Evolutionary conservation across 306 rosid species (phyloP).

Genomic region (Canavalia ensiformis): DNA sequence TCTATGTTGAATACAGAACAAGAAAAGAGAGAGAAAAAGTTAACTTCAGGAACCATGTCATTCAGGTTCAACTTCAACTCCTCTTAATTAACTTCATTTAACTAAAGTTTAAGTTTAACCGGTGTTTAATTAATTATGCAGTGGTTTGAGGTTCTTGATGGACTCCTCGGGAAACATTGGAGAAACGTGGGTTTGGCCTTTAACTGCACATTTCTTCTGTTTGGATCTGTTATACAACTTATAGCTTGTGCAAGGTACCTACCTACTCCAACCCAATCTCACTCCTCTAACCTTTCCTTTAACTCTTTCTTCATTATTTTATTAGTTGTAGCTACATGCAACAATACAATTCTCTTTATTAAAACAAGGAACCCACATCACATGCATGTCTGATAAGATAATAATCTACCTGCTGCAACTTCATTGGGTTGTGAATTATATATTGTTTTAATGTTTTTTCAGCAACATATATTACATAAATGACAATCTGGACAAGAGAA

Average conservation of each 20-base stretch:
- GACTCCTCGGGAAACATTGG: constrained; percentile 96
- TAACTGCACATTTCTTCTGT: constrained; percentile 97
- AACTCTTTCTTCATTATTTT: constrained; percentile 42
- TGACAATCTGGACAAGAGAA: constrained; percentile 96
- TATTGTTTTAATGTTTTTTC: constrained; percentile 41
- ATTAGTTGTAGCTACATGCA: neutral
- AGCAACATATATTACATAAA: constrained; percentile 98
- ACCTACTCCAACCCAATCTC: constrained; percentile 26
- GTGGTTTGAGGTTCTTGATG: constrained; percentile 99
- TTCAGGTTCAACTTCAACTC: constrained; percentile 66
- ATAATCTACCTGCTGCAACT: constrained; percentile 41
- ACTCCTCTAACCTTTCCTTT: constrained; percentile 44
- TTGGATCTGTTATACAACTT: constrained; percentile 99
- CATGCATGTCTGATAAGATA: constrained; percentile 45
- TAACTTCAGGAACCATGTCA: constrained; percentile 96
- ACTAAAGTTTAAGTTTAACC: neutral
- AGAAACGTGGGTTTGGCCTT: constrained; percentile 98
- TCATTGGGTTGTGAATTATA: constrained; percentile 30
- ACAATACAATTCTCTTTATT: constrained; percentile 17
- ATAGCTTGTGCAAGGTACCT: constrained; percentile 99
- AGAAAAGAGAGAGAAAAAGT: constrained; percentile 95
- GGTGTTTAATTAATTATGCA: constrained; percentile 32
- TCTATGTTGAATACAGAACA: constrained; percentile 93
- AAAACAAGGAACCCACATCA: constrained; percentile 37
- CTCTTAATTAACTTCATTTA: neutral